Conservation (phyloP, 2,329 filamentous ascomycete genomes). For the Beauveria varroae region DNA sequence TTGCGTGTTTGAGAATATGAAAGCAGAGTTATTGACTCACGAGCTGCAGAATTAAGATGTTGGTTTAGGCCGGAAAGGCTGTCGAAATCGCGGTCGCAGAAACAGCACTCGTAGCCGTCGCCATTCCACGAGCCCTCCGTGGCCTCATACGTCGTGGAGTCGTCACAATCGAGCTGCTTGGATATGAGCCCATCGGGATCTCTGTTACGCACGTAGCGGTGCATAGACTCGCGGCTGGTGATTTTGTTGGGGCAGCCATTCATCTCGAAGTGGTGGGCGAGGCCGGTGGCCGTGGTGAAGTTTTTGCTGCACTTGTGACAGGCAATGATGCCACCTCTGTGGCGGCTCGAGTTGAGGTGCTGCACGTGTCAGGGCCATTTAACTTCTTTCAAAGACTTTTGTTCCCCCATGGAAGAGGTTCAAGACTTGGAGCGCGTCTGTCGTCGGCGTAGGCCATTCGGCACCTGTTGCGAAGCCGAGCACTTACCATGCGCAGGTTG, state of each 20-base stretch:
- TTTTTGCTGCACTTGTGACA: constrained; percentile 47
- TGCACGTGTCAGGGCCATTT: constrained; percentile 18
- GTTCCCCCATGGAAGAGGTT: too few relatives aligned
- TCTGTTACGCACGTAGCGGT: constrained; percentile 32
- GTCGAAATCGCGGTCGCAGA: constrained; percentile 42
- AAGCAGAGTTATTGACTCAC: not conserved
- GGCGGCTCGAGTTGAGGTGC: constrained; percentile 47
- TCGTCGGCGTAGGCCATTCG: too few relatives aligned
- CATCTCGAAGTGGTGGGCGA: constrained; percentile 49
- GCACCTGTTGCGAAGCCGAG: not conserved
- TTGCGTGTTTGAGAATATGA: not conserved
- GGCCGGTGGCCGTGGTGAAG: constrained; percentile 44
- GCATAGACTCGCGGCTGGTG: constrained; percentile 42
- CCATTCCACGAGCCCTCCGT: constrained; percentile 38
- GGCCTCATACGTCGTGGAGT: constrained; percentile 27
- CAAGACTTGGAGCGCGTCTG: too few relatives aligned
- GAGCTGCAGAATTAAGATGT: constrained; percentile 44
- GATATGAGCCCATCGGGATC: constrained; percentile 44
- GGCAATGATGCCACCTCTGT: constrained; percentile 34
- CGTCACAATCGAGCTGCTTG: constrained; percentile 40
- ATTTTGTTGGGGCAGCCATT: constrained; percentile 42
- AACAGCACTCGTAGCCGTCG: constrained; percentile 17
- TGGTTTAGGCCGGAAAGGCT: constrained; percentile 32
- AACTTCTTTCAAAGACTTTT: too few relatives aligned
- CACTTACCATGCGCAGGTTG: constrained; percentile 24